These are phyloP conservation scores for Grifola frondosa DNA, from an alignment of 1,284 basidiomycete genomes.

Conservation along the genomic window DNA sequence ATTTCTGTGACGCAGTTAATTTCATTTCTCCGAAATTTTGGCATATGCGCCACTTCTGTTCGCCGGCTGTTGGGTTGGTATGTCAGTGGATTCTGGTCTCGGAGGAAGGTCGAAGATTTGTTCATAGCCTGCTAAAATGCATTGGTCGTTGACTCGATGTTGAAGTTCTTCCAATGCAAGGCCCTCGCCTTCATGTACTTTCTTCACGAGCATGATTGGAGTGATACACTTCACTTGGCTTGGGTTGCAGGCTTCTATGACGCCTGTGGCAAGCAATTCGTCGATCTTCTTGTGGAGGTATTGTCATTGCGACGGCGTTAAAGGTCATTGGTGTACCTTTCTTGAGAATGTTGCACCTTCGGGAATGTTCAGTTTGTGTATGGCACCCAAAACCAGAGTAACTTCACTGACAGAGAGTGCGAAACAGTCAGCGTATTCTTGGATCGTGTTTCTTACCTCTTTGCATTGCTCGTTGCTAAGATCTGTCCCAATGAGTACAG, in stretches of 20 bases:
- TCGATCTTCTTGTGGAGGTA: constrained; percentile 32
- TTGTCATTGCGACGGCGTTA: constrained; percentile 28
- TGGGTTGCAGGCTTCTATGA: constrained; percentile 28
- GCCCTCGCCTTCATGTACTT: constrained; percentile 29
- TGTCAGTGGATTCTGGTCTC: not conserved
- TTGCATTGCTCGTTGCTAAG: constrained; percentile 6
- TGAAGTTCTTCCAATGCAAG: constrained; percentile 29
- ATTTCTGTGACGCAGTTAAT: constrained; percentile 37
- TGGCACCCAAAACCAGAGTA: constrained; percentile 7
- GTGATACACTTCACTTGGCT: constrained; percentile 28
- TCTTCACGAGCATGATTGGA: constrained; percentile 29
- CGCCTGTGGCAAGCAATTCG: constrained; percentile 31
- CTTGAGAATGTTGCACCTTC: constrained; percentile 7
- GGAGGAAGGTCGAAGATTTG: constrained; percentile 15
- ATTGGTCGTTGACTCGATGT: constrained; percentile 31
- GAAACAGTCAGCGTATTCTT: constrained; percentile 16
- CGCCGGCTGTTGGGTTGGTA: constrained; percentile 1
- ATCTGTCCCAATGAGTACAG: constrained; percentile 18
- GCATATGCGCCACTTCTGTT: constrained; percentile 33
- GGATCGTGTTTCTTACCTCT: constrained; percentile 2
- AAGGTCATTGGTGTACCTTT: constrained; percentile 16
- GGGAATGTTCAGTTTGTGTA: constrained; percentile 20
- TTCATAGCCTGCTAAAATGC: constrained; percentile 22
- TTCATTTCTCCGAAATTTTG: constrained; percentile 32
- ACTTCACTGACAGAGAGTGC: constrained; percentile 13